Evolutionary conservation across 805 yeast species (phyloP), one percentile per base, ranked within the genome.

Genomic region (Saccharomyces jurei): DNA sequence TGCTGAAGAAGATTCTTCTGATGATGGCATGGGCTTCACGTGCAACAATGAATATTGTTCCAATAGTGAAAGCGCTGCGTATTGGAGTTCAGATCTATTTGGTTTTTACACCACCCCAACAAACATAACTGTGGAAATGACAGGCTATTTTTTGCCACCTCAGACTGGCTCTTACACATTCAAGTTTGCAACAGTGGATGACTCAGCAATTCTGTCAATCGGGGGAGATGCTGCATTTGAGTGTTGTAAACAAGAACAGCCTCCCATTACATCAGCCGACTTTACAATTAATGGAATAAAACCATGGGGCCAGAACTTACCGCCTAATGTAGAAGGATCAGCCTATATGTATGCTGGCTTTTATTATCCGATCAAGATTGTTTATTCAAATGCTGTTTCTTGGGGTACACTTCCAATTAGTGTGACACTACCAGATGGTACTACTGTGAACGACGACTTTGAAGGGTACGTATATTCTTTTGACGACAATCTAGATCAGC

Each of bases 161-260:
- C 56, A 50, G 21, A 55, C 68, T 26, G 76, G 76, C 57, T 51
- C 58, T 3, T 73, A 71, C 51, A 58, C 58, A 1, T 61, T 72
- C 44, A 27, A 50, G 6, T 52, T 71, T 28, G 41, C 48, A 6
- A 41, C 44, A 10, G 62, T 65, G 26, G 76, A 73, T 62, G 75
- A 73, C 55, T 61, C 64, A 22, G 71, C 63, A 13, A 56, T 63
- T 58, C 57, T 71, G 10, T 62, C 63, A 50, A 56, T 71, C 57
- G 76, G 73, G 36, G 32, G 52, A 28, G 60, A 61, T 3, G 60
- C 60, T 54, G 75, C 72, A 3, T 71, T 70, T 44, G 58, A 57
- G 14, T 73, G 76, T 60, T 73, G 76, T 59, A 53, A 60, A 31
- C 56, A 60, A 6, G 17, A 14, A 13, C 36, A 31, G 17, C 36